phyloP scores from a whole-genome alignment of 2,329 filamentous ascomycete genomes.

The Ophiosphaerella korrae region DNA sequence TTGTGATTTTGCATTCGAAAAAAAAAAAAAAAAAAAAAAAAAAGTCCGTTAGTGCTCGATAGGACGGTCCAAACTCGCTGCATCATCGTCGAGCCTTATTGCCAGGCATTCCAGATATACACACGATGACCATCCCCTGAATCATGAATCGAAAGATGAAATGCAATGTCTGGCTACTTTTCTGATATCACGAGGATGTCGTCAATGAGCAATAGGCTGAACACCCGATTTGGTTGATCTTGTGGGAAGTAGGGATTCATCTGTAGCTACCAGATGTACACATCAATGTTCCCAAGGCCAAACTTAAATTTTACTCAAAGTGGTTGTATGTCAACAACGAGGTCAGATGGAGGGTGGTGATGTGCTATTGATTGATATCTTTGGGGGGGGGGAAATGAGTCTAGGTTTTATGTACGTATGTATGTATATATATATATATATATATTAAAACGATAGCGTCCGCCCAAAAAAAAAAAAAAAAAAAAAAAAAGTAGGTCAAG shows the following conservation, averaged over 20 bases:
- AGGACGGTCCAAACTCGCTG: too few species aligned
- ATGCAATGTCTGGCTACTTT: slow-evolving; percentile 31
- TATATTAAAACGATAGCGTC: too few species aligned
- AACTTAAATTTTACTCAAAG: slow-evolving; percentile 7
- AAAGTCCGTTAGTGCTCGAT: too few species aligned
- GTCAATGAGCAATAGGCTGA: slow-evolving; percentile 24
- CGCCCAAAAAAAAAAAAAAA: too few species aligned
- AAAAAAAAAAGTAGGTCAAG: too few species aligned
- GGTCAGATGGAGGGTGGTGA: slow-evolving; percentile 17
- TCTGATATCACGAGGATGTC: slow-evolving; percentile 10
- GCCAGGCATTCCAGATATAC: slow-evolving; percentile 11
- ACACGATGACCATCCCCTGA: slow-evolving; percentile 25
- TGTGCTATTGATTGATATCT: slow-evolving; percentile 8
- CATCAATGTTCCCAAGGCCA: neutral
- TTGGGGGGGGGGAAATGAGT: too few species aligned
- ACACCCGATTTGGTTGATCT: slow-evolving; percentile 25
- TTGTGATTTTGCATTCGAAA: too few species aligned
- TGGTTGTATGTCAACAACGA: slow-evolving; percentile 26
- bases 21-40: too few species aligned
- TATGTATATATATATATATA: too few species aligned
- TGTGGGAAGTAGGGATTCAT: slow-evolving; percentile 30
- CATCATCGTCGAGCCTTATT: neutral
- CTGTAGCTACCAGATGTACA: slow-evolving; percentile 26
- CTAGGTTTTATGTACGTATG: too few species aligned
- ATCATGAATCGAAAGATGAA: slow-evolving; percentile 42